phyloP scores from a whole-genome alignment of 2,329 filamentous ascomycete species.

The Claviceps sp. region DNA sequence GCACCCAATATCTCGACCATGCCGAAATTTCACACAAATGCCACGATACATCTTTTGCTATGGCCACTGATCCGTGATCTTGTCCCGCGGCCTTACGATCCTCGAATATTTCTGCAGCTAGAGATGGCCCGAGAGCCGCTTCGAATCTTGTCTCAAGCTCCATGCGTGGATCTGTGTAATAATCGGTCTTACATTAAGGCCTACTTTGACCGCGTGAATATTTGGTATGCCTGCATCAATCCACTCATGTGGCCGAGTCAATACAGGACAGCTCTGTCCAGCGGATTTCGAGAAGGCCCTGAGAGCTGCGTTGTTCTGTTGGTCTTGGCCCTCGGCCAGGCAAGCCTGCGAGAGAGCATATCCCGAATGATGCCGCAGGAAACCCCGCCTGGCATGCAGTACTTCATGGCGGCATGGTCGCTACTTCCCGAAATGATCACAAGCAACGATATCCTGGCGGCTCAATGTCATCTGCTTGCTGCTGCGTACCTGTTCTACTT shows the following conservation, averaged over 20 bases:
- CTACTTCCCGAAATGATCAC: too few species aligned
- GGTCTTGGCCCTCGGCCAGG: too few species aligned
- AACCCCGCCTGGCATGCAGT: too few species aligned
- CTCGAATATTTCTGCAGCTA: constrained; percentile 67
- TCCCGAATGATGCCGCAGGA: too few species aligned
- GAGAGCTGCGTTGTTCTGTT: constrained; percentile 47
- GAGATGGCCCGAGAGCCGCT: constrained; percentile 72
- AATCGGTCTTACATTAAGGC: constrained; percentile 62
- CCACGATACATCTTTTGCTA: constrained; percentile 63
- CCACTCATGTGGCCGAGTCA: constrained; percentile 67
- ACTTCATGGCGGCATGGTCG: too few species aligned
- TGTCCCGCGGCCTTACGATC: constrained; percentile 64
- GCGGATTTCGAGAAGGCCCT: constrained; percentile 63
- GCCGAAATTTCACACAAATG: constrained; percentile 74
- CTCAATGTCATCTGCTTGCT: too few species aligned
- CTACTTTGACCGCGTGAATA: constrained; percentile 69
- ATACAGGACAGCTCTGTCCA: constrained; percentile 61
- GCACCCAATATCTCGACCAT: constrained; percentile 36
- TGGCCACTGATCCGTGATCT: constrained; percentile 71
- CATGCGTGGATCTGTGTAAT: constrained; percentile 55
- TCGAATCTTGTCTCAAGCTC: constrained; percentile 46
- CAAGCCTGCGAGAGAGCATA: too few species aligned
- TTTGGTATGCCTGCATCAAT: constrained; percentile 79
- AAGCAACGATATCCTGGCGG: too few species aligned
- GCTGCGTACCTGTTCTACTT: too few species aligned